Percentiles rank a stretch among this genome's conserved stretches.
Conservation (phyloP, 371 early-diverging fungal species). For the Nematocida homosporus region DNA sequence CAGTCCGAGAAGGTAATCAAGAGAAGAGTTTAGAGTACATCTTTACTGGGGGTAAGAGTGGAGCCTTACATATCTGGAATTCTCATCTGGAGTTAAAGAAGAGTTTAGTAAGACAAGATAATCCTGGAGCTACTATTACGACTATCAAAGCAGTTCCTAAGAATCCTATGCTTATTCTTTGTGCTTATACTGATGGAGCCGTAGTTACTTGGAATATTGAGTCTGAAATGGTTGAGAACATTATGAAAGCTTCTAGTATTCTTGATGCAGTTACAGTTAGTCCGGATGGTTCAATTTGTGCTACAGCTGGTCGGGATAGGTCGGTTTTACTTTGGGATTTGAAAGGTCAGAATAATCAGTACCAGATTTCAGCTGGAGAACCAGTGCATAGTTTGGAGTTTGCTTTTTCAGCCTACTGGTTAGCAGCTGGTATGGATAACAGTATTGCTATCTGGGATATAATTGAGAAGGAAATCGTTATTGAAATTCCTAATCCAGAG, state of each 20-base stretch:
- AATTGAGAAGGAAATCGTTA: constrained; percentile 86
- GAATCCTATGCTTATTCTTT: constrained; percentile 52
- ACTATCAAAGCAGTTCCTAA: constrained; percentile 59
- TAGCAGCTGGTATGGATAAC: constrained; percentile 88
- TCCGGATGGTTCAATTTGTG: constrained; percentile 97
- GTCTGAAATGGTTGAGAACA: constrained; percentile 91
- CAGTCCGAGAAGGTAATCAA: constrained; percentile 48
- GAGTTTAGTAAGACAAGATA: constrained; percentile 43
- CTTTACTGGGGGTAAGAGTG: constrained; percentile 61
- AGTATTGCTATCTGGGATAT: constrained; percentile 98
- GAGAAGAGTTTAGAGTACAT: constrained; percentile 43
- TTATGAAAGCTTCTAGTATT: constrained; percentile 90
- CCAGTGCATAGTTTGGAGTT: constrained; percentile 89
- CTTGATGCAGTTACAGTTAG: constrained; percentile 92
- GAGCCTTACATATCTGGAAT: constrained; percentile 65
- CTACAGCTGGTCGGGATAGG: constrained; percentile 96
- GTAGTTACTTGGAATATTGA: constrained; percentile 97
- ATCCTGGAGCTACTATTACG: constrained; percentile 59
- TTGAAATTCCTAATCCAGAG: constrained; percentile 81
- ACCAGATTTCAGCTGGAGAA: constrained; percentile 89
- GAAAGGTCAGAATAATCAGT: constrained; percentile 93
- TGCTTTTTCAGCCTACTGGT: constrained; percentile 98
- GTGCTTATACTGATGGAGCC: constrained; percentile 74
- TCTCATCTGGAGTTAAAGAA: constrained; percentile 55
- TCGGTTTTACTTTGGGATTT: constrained; percentile 96